These are phyloP conservation scores for Pseudonitzschia pungens DNA, from an alignment of 108 stramenopile species.

Conservation along the genomic window DNA sequence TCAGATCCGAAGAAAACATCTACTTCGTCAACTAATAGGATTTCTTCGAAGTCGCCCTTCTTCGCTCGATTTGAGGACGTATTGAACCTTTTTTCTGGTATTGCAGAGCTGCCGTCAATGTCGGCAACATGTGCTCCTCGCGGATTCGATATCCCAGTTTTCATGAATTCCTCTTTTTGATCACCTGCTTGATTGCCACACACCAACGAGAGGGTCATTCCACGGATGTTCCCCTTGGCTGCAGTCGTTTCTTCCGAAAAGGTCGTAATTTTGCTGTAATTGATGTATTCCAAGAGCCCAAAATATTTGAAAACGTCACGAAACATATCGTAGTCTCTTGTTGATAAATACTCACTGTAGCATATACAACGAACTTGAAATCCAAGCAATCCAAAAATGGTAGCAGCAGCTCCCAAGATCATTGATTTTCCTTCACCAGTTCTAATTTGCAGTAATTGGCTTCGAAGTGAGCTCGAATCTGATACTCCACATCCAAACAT, in stretches of 20 bases:
- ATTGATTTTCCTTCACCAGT: conserved; percentile 71
- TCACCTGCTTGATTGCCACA: background rate
- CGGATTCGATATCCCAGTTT: background rate
- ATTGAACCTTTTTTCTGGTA: too few species aligned
- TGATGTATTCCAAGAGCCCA: conserved; percentile 33
- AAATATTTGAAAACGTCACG: conserved; percentile 50
- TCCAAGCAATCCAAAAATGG: conserved; percentile 49
- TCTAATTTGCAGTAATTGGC: conserved; percentile 56
- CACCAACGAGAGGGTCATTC: conserved; percentile 35
- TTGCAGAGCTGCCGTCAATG: too few species aligned
- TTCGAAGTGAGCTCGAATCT: conserved; percentile 30
- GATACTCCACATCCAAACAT: conserved; percentile 51
- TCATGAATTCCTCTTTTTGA: background rate
- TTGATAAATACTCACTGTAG: conserved; percentile 64
- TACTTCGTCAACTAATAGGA: conserved; percentile 59
- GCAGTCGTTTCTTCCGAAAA: conserved; percentile 59
- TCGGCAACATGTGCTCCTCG: background rate
- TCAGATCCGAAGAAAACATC: conserved; percentile 69
- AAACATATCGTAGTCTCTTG: conserved; percentile 50
- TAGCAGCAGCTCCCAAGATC: conserved; percentile 57
- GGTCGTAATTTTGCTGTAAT: conserved; percentile 60
- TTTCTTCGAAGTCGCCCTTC: conserved; percentile 23
- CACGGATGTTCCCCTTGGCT: conserved; percentile 53
- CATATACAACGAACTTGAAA: conserved; percentile 60
- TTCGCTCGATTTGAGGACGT: background rate